These are phyloP conservation scores for Ogataea corticis DNA, from an alignment of 805 yeast species.

Conservation along the genomic window DNA sequence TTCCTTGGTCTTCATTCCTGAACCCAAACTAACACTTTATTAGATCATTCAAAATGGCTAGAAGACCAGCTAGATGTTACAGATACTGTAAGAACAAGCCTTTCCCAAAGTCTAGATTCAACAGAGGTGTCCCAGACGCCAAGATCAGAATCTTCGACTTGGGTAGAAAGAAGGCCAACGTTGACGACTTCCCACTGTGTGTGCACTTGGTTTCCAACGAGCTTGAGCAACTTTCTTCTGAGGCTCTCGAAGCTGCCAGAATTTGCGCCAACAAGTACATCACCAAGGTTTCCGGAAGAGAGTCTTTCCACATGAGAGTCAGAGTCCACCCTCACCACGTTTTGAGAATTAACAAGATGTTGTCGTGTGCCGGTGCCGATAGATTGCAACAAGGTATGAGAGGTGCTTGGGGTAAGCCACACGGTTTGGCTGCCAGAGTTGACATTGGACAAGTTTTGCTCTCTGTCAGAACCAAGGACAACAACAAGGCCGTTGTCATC, in stretches of 20 bases:
- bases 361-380: slow-evolving; percentile 99
- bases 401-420: slow-evolving; percentile 99
- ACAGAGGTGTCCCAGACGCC: slow-evolving; percentile 99
- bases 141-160: slow-evolving; percentile 99
- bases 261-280: slow-evolving; percentile 99
- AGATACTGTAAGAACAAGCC: slow-evolving; percentile 99
- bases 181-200: slow-evolving; percentile 99
- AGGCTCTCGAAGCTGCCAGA: slow-evolving; percentile 99
- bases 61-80: slow-evolving; percentile 99
- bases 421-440: slow-evolving; percentile 99
- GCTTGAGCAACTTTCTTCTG: slow-evolving; percentile 98
- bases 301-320: slow-evolving; percentile 99
- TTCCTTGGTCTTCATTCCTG: too few species aligned
- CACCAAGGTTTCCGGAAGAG: slow-evolving; percentile 98
- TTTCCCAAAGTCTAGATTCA: slow-evolving; percentile 99
- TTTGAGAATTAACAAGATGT: slow-evolving; percentile 99
- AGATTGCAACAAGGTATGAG: slow-evolving; percentile 99
- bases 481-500: slow-evolving; percentile 94
- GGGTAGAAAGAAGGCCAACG: slow-evolving; percentile 99
- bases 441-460: slow-evolving; percentile 97
- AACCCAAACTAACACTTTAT: slow-evolving; percentile 9
- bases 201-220: slow-evolving; percentile 99
- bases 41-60: slow-evolving; percentile 80
- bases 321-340: slow-evolving; percentile 99
- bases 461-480: slow-evolving; percentile 98